Conservation (phyloP, 1,284 basidiomycete species). For the Fomitopsis palustris region DNA sequence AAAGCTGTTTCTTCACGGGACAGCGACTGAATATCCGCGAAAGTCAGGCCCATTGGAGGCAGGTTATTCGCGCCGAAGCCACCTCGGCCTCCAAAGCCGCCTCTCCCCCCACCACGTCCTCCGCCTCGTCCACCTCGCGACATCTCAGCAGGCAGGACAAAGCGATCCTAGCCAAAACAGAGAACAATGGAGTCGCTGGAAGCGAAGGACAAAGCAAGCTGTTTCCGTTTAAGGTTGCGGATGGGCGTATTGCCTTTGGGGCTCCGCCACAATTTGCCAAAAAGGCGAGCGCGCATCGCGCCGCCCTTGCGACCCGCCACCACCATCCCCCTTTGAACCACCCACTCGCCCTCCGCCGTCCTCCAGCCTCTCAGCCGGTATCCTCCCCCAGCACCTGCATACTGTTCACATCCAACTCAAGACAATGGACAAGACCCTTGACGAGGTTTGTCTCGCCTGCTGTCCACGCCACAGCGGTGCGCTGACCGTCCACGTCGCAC, state of each 20-base stretch:
- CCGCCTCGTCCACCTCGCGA: constrained; percentile 55
- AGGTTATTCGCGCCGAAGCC: constrained; percentile 37
- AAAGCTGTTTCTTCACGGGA: constrained; percentile 70
- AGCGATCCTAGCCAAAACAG: not conserved
- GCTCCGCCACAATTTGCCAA: constrained; percentile 18
- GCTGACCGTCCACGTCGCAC: constrained; percentile 18
- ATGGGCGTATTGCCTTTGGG: constrained; percentile 10
- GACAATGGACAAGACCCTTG: constrained; percentile 83
- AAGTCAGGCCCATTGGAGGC: constrained; percentile 75
- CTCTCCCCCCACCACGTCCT: constrained; percentile 40
- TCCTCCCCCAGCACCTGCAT: constrained; percentile 3
- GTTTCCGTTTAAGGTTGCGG: constrained; percentile 6
- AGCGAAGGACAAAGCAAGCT: constrained; percentile 2
- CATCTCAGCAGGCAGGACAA: constrained; percentile 34
- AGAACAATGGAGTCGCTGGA: not conserved
- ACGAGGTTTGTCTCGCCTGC: constrained; percentile 60
- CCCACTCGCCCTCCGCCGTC: constrained; percentile 10
- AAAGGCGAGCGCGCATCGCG: constrained; percentile 14
- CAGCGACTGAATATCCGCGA: constrained; percentile 71
- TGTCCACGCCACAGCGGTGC: constrained; percentile 11
- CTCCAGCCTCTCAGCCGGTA: constrained; percentile 5
- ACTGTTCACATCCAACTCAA: constrained; percentile 3
- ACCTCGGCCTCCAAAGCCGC: constrained; percentile 50
- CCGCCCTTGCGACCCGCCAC: constrained; percentile 22
- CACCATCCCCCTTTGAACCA: constrained; percentile 18